These are phyloP conservation scores for Alternaria arbusti DNA, from an alignment of 2,329 filamentous ascomycete genomes.

Conservation along the genomic window DNA sequence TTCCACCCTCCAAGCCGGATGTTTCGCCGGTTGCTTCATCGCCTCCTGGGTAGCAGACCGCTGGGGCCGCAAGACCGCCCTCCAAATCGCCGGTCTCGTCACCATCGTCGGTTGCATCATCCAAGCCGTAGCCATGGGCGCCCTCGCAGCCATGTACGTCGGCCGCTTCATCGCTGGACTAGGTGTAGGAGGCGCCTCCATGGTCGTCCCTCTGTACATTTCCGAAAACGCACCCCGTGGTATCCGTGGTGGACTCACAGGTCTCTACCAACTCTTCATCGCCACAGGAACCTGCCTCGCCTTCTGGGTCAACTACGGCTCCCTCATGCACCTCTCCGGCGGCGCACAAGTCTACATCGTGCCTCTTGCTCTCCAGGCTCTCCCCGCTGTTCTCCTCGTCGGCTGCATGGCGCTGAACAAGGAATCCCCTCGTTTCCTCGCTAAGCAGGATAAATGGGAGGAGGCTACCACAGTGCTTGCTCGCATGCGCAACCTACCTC, in stretches of 20 bases:
- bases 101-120: slow-evolving; percentile 68
- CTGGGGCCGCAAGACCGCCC: slow-evolving; percentile 61
- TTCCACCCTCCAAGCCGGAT: slow-evolving; percentile 73
- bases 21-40: slow-evolving; percentile 69
- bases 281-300: slow-evolving; percentile 53
- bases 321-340: slow-evolving; percentile 55
- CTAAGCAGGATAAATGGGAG: slow-evolving; percentile 72
- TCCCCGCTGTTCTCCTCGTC: slow-evolving; percentile 68
- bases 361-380: slow-evolving; percentile 68
- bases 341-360: slow-evolving; percentile 63
- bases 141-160: slow-evolving; percentile 68
- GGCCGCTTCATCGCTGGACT: slow-evolving; percentile 67
- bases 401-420: slow-evolving; percentile 67
- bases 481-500: slow-evolving; percentile 61
- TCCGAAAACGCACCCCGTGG: slow-evolving; percentile 66
- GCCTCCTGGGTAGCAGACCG: slow-evolving; percentile 62
- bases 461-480: slow-evolving; percentile 64
- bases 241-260: slow-evolving; percentile 65
- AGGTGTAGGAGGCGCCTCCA: slow-evolving; percentile 59
- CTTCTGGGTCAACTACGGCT: slow-evolving; percentile 63
- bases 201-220: slow-evolving; percentile 67
- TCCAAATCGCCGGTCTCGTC: slow-evolving; percentile 64
- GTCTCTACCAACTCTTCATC: slow-evolving; percentile 51
- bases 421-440: slow-evolving; percentile 72
- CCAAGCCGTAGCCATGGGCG: slow-evolving; percentile 67